Base-by-base conservation (phyloP, 2,329 filamentous ascomycete genomes). In the Juglanconis sp. region DNA sequence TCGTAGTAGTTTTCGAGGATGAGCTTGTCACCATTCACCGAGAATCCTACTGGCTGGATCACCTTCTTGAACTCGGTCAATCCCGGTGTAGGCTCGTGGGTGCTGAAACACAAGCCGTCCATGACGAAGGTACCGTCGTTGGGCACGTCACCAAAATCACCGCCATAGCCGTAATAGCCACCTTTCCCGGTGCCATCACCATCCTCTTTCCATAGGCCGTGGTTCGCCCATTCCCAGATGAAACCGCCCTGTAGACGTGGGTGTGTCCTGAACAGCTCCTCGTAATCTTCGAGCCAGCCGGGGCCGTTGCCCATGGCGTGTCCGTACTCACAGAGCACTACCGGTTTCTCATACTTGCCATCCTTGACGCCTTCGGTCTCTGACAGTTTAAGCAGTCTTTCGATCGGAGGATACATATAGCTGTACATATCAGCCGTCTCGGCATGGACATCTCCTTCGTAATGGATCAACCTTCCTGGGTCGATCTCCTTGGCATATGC, bases 241-340 rank as follows among this genome's bases (percentile, higher is more conserved):
- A 82, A 87, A 0, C 87, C 88, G 10, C 88, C 88, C 67, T 90
- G 87, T 0, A 90, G 78, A 2, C 81, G 79, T 0, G 81, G 81
- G 61, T 88, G 76, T 34, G 78, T 77, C 36, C 82, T 81, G 73
- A 90, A 91, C 0, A 81, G 78, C 46, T 86, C 77, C 53, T 88
- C 78, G 62, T 91, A 91, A 62, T 90, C 88, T 62, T 87, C 81
- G 10, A 91, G 77, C 38, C 82, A 83, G 1, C 89, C 88, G 0
- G 89, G 89, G 0, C 87, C 88, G 66, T 91, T 91, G 5, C 89
- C 89, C 88, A 91, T 91, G 1, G 89, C 87, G 66, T 85, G 82
- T 0, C 72, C 80, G 62, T 82, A 85, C 64, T 86, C 82, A 67
- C 81, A 84, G 3, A 84, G 77, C 1, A 89, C 74, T 1, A 89